Evolutionary conservation across 1,284 basidiomycete genomes (phyloP), one percentile per base, ranked within the genome.

Genomic region (Leccinum griseonigrum): DNA sequence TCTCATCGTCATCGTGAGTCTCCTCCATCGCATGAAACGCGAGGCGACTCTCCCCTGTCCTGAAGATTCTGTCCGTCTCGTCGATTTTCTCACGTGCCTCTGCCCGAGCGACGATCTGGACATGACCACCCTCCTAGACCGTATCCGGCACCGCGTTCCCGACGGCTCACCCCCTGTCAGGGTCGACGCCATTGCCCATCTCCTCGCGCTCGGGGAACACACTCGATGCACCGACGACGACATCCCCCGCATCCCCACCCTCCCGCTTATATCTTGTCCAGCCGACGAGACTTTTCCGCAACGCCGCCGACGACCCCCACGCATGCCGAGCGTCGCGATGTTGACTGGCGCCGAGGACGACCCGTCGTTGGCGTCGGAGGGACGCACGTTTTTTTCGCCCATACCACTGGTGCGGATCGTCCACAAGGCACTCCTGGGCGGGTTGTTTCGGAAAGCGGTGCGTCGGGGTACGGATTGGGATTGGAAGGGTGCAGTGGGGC

Each of bases 1-100:
- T 66, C 74, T 72, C 43, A 71, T 78, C 18, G 75, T 84, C 26
- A 18, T 77, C 67, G 75, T 60, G 3, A 64, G 58, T 29, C 63
- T 72, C 7, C 60, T 74, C 9, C 58, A 59, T 29, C 72, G 71
- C 14, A 73, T 75, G 60, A 75, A 69, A 54, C 60, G 46, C 29
- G 71, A 72, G 54, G 28, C 56, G 7, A 62, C 46, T 22, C 57
- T 55, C 1, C 32, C 55, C 11, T 50, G 60, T 4, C 26, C 22
- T 13, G 43, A 61, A 8, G 58, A 43, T 1, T 52, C 65, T 2
- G 63, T 62, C 31, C 61, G 63, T 51, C 66, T 75, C 5, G 64
- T 64, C 11, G 72, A 72, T 38, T 71, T 72, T 28, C 58, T 72
- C 31, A 52, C 55, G 0, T 57, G 67, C 34, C 63, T 75, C 50